These are phyloP conservation scores for Talaromyces funiculosus DNA, from an alignment of 2,329 filamentous ascomycete species.

Conservation along the genomic window DNA sequence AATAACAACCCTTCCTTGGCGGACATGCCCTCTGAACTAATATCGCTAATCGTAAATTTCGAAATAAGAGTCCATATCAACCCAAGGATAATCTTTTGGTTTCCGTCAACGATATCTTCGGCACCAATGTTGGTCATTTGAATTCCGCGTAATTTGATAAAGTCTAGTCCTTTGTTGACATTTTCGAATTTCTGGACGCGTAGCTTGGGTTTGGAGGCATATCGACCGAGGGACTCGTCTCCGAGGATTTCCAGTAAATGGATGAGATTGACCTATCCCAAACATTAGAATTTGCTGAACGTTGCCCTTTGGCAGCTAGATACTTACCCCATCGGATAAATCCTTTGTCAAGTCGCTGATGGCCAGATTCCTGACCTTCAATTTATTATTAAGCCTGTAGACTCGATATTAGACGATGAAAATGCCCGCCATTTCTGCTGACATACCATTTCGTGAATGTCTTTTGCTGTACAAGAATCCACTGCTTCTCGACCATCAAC, in stretches of 20 bases:
- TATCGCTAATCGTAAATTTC: constrained; percentile 96
- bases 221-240: constrained; percentile 88
- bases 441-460: constrained; percentile 94
- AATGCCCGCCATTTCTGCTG: neutral
- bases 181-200: constrained; percentile 97
- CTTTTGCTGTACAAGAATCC: constrained; percentile 85
- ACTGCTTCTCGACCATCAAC: constrained; percentile 55
- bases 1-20: constrained; percentile 91
- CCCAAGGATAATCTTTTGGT: constrained; percentile 93
- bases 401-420: neutral
- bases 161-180: constrained; percentile 91
- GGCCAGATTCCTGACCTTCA: constrained; percentile 69
- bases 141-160: constrained; percentile 83
- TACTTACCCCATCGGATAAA: constrained; percentile 84
- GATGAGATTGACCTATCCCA: constrained; percentile 77
- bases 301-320: too few relatives aligned
- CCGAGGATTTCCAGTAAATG: constrained; percentile 96
- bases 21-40: constrained; percentile 95
- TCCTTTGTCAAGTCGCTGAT: constrained; percentile 85
- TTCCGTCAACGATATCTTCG: constrained; percentile 96
- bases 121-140: constrained; percentile 98
- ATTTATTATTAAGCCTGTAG: constrained; percentile 87
- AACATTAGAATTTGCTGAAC: neutral
- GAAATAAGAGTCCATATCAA: constrained; percentile 98
- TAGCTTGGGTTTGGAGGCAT: constrained; percentile 92